A percentile compares a stretch with the other conserved stretches of the same genome.
Evolutionary conservation across 1,284 basidiomycete species (phyloP).

Genomic region (Heterobasidion irregulare): DNA sequence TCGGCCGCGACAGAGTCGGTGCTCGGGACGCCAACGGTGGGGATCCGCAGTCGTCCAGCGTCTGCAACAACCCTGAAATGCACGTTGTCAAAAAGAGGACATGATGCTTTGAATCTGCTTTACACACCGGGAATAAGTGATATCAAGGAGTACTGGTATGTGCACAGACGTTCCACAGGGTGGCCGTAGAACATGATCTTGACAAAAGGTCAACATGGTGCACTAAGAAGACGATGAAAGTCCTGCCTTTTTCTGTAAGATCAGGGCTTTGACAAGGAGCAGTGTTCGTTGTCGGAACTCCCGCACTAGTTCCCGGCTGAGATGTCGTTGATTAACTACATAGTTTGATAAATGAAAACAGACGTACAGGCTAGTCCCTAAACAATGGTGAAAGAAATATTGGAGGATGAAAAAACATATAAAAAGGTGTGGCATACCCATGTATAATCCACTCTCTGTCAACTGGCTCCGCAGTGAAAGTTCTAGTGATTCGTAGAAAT

Average conservation of each 20-base stretch:
- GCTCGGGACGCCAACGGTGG: slow-evolving; percentile 75
- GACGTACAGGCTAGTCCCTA: slow-evolving; percentile 77
- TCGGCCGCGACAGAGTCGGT: slow-evolving; percentile 60
- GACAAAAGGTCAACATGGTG: not conserved
- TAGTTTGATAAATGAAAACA: slow-evolving; percentile 2
- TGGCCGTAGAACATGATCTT: slow-evolving; percentile 97
- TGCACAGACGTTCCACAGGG: slow-evolving; percentile 93
- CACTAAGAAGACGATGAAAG: not conserved
- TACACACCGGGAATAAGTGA: slow-evolving; percentile 70
- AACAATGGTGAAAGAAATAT: slow-evolving; percentile 1
- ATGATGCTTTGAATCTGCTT: not conserved
- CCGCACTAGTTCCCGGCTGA: slow-evolving; percentile 82
- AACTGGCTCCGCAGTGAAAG: slow-evolving; percentile 57
- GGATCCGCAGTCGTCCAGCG: slow-evolving; percentile 87
- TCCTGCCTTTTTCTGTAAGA: slow-evolving; percentile 83
- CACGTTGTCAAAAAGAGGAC: not conserved
- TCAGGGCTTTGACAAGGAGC: slow-evolving; percentile 90
- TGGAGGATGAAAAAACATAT: not conserved
- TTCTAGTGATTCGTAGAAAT: slow-evolving; percentile 75
- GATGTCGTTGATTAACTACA: slow-evolving; percentile 3
- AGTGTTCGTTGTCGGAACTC: slow-evolving; percentile 91
- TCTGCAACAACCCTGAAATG: slow-evolving; percentile 68
- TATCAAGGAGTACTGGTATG: slow-evolving; percentile 93
- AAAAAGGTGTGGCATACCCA: slow-evolving; percentile 47
- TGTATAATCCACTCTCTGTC: slow-evolving; percentile 78